phyloP scores from a whole-genome alignment of 352 stramenopile species.

The Phytophthora macrochlamydospora region DNA sequence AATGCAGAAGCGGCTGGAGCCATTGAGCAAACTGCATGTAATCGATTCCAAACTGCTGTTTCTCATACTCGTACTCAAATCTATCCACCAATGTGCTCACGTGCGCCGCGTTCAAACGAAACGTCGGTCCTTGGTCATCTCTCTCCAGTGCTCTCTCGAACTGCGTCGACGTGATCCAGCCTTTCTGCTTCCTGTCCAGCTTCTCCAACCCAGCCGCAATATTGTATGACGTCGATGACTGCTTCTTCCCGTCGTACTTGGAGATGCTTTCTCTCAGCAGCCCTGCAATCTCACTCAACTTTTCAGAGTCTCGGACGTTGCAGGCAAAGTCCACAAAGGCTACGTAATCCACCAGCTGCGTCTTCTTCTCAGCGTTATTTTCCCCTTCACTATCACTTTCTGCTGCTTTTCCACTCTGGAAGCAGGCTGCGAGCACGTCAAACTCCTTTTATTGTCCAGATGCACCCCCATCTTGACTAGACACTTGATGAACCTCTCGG shows the following conservation, averaged over 20 bases:
- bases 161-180: constrained; percentile 54
- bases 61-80: constrained; percentile 77
- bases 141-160: constrained; percentile 35
- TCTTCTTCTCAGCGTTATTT: constrained; percentile 19
- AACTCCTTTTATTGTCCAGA: constrained; percentile 45
- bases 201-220: constrained; percentile 48
- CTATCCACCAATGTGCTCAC: constrained; percentile 46
- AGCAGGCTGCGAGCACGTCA: constrained; percentile 48
- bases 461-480: constrained; percentile 58
- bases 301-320: constrained; percentile 69
- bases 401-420: constrained; percentile 9
- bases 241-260: constrained; percentile 61
- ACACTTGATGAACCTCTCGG: constrained; percentile 61
- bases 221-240: constrained; percentile 48
- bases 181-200: constrained; percentile 60
- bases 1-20: constrained; percentile 68
- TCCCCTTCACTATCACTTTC: constrained; percentile 7
- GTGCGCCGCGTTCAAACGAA: constrained; percentile 44
- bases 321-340: constrained; percentile 72
- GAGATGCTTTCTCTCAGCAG: constrained; percentile 51
- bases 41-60: constrained; percentile 57
- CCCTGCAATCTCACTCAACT: constrained; percentile 54
- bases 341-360: constrained; percentile 51
- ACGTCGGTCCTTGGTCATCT: constrained; percentile 36
- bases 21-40: constrained; percentile 75